phyloP scores from a whole-genome alignment of 345 rosid species.

The Eucalyptus albens region DNA sequence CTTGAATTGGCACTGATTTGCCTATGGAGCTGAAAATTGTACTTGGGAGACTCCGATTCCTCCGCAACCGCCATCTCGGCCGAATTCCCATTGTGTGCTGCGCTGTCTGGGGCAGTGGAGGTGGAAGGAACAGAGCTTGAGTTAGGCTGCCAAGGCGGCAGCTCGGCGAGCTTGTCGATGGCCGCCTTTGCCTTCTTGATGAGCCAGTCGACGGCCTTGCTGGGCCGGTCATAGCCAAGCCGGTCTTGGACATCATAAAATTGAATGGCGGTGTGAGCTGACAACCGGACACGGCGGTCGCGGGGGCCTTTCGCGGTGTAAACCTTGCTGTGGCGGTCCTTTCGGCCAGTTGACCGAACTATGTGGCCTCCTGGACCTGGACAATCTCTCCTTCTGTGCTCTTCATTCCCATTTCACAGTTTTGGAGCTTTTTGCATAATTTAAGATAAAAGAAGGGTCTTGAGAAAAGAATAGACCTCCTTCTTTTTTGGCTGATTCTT shows the following conservation, averaged over 20 bases:
- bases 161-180: slow-evolving; percentile 58
- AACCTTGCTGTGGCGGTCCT: slow-evolving; percentile 85
- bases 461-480: neutral
- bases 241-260: slow-evolving; percentile 90
- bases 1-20: slow-evolving; percentile 9
- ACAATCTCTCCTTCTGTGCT: slow-evolving; percentile 56
- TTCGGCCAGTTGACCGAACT: slow-evolving; percentile 57
- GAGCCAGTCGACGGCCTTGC: slow-evolving; percentile 92
- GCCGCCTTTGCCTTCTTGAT: slow-evolving; percentile 66
- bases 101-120: neutral
- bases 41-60: slow-evolving; percentile 21
- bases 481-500: neutral
- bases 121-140: neutral
- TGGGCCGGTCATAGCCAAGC: slow-evolving; percentile 75
- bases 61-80: slow-evolving; percentile 18
- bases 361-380: slow-evolving; percentile 73
- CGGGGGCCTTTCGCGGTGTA: slow-evolving; percentile 70
- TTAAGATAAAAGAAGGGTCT: neutral
- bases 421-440: slow-evolving; percentile 3
- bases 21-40: slow-evolving; percentile 24
- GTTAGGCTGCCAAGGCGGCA: slow-evolving; percentile 32
- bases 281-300: slow-evolving; percentile 66
- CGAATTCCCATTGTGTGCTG: slow-evolving; percentile 5
- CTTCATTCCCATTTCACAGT: slow-evolving; percentile 18
- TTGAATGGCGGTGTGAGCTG: slow-evolving; percentile 87